A percentile compares a stretch with the other conserved stretches of the same genome.
phyloP scores from a whole-genome alignment of 352 stramenopile genomes.

The Phytophthora pluvialis region DNA sequence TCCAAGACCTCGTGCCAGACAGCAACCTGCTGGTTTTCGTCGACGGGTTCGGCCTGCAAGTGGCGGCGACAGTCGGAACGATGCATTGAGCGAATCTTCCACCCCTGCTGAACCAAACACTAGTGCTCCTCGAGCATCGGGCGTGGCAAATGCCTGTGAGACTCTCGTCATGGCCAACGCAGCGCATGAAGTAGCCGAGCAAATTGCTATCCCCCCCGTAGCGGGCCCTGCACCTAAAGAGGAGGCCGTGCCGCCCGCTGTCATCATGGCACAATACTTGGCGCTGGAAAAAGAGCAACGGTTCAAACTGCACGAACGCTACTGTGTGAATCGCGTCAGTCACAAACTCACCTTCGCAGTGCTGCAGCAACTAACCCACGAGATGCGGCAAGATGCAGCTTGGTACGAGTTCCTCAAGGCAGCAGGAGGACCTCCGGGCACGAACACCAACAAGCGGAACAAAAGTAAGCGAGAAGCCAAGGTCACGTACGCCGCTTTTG shows the following conservation, averaged over 20 bases:
- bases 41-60: slow-evolving; percentile 9
- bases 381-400: slow-evolving; percentile 59
- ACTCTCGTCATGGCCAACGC: slow-evolving; percentile 73
- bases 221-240: slow-evolving; percentile 37
- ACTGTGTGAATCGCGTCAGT: slow-evolving; percentile 61
- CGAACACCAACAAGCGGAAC: slow-evolving; percentile 18
- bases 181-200: slow-evolving; percentile 49
- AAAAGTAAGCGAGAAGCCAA: slow-evolving; percentile 41
- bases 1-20: slow-evolving; percentile 12
- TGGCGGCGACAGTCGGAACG: not conserved
- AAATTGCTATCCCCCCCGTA: slow-evolving; percentile 57
- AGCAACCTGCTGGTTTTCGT: slow-evolving; percentile 19
- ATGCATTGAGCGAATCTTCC: not conserved
- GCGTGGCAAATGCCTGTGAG: slow-evolving; percentile 41
- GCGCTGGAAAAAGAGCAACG: slow-evolving; percentile 51
- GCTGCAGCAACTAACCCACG: slow-evolving; percentile 69
- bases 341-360: slow-evolving; percentile 71
- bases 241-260: slow-evolving; percentile 43
- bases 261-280: slow-evolving; percentile 72
- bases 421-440: slow-evolving; percentile 5
- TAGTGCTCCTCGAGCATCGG: not conserved
- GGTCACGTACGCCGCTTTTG: slow-evolving; percentile 59
- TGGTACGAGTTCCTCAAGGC: slow-evolving; percentile 62
- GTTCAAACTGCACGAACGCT: slow-evolving; percentile 63
- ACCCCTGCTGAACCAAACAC: not conserved